phyloP scores from a whole-genome alignment of 108 stramenopile species.

The Nitzschia sp. region DNA sequence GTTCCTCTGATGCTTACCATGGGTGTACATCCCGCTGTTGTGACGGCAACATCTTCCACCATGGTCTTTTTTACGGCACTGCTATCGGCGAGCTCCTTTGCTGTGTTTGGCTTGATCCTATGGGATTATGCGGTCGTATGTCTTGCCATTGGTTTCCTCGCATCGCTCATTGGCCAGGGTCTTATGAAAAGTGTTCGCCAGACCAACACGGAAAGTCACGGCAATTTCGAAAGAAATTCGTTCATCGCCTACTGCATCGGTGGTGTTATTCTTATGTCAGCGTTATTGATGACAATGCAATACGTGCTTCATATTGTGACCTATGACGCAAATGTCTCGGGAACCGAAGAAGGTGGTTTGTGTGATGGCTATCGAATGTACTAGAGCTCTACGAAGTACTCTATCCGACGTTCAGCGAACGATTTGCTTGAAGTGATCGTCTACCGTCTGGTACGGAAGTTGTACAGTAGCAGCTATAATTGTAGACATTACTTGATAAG shows the following conservation, averaged over 20 bases:
- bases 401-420: too few species aligned
- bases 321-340: slow-evolving; percentile 6
- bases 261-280: slow-evolving; percentile 84
- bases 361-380: slow-evolving; percentile 44
- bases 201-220: slow-evolving; percentile 22
- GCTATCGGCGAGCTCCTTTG: slow-evolving; percentile 87
- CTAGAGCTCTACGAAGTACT: neutral
- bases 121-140: slow-evolving; percentile 85
- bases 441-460: too few species aligned
- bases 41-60: slow-evolving; percentile 83
- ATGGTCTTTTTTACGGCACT: slow-evolving; percentile 96
- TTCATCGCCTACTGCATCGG: slow-evolving; percentile 95
- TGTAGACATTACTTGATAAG: neutral
- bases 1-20: slow-evolving; percentile 95
- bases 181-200: slow-evolving; percentile 65
- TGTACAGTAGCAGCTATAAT: too few species aligned
- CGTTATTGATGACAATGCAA: slow-evolving; percentile 85
- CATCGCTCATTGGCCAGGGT: slow-evolving; percentile 84
- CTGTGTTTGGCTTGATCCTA: slow-evolving; percentile 91
- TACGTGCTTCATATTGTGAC: slow-evolving; percentile 39
- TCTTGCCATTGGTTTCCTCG: slow-evolving; percentile 80
- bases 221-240: slow-evolving; percentile 87
- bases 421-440: too few species aligned
- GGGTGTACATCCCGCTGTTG: slow-evolving; percentile 94
- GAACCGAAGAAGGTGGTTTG: slow-evolving; percentile 24